phyloP scores from a whole-genome alignment of 371 early-diverging fungal species.

The Rhizopus sp. region DNA sequence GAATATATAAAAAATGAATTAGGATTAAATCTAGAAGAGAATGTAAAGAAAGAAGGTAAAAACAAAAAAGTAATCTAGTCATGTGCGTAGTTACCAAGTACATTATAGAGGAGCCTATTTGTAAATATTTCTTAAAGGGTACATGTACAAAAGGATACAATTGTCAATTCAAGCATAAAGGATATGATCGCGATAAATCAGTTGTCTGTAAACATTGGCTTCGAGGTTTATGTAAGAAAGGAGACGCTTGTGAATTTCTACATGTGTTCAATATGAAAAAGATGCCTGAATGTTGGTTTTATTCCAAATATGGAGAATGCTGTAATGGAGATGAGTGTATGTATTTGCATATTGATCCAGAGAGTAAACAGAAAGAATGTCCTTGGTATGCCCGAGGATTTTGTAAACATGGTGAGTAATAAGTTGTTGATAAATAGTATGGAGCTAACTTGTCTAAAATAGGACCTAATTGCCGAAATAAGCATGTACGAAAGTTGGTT shows the following conservation, averaged over 20 bases:
- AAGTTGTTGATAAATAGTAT: background rate
- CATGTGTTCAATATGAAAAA: slow-evolving; percentile 99
- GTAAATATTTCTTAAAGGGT: slow-evolving; percentile 85
- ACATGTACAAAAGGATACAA: slow-evolving; percentile 74
- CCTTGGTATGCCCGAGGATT: slow-evolving; percentile 99
- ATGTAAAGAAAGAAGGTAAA: slow-evolving; percentile 47
- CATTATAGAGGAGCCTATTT: slow-evolving; percentile 65
- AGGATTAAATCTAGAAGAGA: slow-evolving; percentile 73
- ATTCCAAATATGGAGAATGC: slow-evolving; percentile 95
- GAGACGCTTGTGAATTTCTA: slow-evolving; percentile 98
- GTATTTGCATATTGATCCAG: slow-evolving; percentile 98
- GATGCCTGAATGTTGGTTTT: slow-evolving; percentile 99
- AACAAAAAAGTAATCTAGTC: background rate
- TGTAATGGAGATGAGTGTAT: slow-evolving; percentile 97
- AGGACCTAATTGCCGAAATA: slow-evolving; percentile 92
- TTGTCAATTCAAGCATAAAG: slow-evolving; percentile 78
- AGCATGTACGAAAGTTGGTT: slow-evolving; percentile 91
- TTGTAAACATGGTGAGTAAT: slow-evolving; percentile 91
- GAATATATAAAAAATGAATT: slow-evolving; percentile 80
- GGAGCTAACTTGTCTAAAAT: background rate
- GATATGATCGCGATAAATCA: slow-evolving; percentile 76
- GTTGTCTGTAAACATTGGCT: slow-evolving; percentile 99
- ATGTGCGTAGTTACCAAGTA: background rate
- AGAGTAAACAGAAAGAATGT: slow-evolving; percentile 94
- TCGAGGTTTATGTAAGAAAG: slow-evolving; percentile 99